phyloP scores from a whole-genome alignment of 768 basidiomycete species.

The Nevesoporus exiguus region DNA sequence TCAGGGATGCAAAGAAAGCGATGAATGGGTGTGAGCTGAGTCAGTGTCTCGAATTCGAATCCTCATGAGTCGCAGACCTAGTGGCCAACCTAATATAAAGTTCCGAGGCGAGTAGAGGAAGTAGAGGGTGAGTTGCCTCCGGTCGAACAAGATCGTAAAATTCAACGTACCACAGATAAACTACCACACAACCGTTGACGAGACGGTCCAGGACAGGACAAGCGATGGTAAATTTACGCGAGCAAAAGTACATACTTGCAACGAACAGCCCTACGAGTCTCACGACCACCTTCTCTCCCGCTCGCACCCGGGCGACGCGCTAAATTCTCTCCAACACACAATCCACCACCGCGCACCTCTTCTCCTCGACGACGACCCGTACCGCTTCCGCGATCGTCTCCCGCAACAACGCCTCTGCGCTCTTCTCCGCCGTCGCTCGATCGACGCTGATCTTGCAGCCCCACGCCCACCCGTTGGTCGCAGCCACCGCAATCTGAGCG shows the following conservation, averaged over 20 bases:
- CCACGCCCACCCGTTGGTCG: constrained; percentile 68
- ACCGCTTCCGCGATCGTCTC: constrained; percentile 47
- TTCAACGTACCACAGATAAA: no score
- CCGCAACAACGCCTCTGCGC: constrained; percentile 25
- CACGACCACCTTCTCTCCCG: neutral
- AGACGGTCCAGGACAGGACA: no score
- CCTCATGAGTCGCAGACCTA: no score
- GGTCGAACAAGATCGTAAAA: no score
- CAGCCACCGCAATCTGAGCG: constrained; percentile 59
- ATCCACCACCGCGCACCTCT: constrained; percentile 63
- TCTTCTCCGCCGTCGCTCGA: constrained; percentile 24
- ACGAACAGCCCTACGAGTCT: no score
- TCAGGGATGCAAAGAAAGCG: constrained; percentile 11
- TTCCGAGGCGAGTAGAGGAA: no score
- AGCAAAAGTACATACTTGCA: no score
- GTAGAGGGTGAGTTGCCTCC: no score
- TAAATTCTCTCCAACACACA: constrained; percentile 48
- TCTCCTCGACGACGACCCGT: constrained; percentile 52
- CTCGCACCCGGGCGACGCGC: neutral
- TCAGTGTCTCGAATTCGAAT: no score
- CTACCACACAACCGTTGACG: no score
- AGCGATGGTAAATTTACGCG: no score
- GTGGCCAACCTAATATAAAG: no score
- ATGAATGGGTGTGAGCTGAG: constrained; percentile 37
- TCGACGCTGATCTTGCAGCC: constrained; percentile 37